Evolutionary conservation across 2,329 filamentous ascomycete genomes (phyloP).

Genomic region (Emmonsiellopsis sp.): DNA sequence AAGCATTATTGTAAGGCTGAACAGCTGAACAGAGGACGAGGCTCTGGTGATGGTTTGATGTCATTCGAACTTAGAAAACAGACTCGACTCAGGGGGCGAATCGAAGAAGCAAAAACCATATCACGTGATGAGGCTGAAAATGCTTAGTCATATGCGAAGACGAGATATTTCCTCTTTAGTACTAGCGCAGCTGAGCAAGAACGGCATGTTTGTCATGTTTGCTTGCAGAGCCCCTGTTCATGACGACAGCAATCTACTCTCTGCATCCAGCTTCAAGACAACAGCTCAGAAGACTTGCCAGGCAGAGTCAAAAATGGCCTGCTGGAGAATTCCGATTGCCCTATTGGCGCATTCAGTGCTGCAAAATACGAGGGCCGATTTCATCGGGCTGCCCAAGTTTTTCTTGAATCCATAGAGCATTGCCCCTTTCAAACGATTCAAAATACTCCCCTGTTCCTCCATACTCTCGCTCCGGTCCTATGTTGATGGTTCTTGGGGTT

Average conservation of each 20-base stretch:
- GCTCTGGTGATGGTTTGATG: no score
- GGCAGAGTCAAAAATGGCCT: background rate
- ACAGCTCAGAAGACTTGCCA: background rate
- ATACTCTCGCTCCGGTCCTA: background rate
- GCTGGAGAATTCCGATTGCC: no score
- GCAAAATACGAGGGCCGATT: no score
- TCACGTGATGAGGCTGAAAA: background rate
- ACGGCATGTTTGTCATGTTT: background rate
- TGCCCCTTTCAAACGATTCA: background rate
- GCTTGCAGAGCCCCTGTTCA: background rate
- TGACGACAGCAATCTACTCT: no score
- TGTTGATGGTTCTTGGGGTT: background rate
- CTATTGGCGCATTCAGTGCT: no score
- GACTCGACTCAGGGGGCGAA: background rate
- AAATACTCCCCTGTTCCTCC: background rate
- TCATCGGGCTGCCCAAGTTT: background rate
- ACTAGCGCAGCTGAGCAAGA: background rate
- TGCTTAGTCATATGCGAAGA: slow-evolving; percentile 1
- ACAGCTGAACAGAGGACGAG: no score
- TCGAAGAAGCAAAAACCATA: background rate
- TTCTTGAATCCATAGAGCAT: background rate
- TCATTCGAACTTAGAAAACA: background rate
- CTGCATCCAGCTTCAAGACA: no score
- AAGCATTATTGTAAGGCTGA: no score
- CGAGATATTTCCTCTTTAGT: slow-evolving; percentile 6